Conservation (phyloP, 106 monocot species). For the Acorus calamus region DNA sequence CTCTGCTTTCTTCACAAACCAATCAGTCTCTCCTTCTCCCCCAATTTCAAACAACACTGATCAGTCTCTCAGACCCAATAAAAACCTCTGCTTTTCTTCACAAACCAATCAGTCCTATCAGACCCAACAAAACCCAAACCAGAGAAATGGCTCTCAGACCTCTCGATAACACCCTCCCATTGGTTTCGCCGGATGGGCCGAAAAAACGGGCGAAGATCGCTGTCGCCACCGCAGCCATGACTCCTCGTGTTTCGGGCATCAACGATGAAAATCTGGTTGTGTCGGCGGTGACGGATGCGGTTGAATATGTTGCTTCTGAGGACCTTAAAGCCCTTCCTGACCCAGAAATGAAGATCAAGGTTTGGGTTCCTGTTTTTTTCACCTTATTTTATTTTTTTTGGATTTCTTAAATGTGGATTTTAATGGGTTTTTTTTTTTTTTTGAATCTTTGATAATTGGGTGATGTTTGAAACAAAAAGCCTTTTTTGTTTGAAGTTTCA, state of each 20-base stretch:
- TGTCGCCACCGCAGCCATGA: neutral
- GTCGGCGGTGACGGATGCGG: conserved; percentile 17
- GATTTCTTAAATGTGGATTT: no score
- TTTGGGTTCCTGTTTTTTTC: neutral
- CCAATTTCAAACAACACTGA: no score
- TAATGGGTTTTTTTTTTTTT: no score
- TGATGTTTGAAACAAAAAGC: no score
- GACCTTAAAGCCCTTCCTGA: conserved; percentile 42
- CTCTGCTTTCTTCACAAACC: no score
- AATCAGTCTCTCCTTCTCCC: no score
- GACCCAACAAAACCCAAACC: neutral
- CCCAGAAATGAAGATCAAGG: conserved; percentile 47
- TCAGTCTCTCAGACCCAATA: no score
- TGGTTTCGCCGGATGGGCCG: conserved; percentile 18
- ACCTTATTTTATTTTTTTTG: no score
- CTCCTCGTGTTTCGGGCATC: neutral
- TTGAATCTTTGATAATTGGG: no score
- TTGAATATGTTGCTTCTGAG: conserved; percentile 61
- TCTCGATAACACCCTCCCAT: conserved; percentile 53
- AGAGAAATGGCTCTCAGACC: conserved; percentile 67
- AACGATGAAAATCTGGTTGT: conserved; percentile 41
- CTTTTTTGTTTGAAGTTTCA: no score
- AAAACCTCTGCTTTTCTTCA: no score
- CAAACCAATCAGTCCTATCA: no score
- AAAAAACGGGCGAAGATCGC: conserved; percentile 25